Base-by-base conservation (phyloP, 768 basidiomycete species). In the Tremella yokohamensis region DNA sequence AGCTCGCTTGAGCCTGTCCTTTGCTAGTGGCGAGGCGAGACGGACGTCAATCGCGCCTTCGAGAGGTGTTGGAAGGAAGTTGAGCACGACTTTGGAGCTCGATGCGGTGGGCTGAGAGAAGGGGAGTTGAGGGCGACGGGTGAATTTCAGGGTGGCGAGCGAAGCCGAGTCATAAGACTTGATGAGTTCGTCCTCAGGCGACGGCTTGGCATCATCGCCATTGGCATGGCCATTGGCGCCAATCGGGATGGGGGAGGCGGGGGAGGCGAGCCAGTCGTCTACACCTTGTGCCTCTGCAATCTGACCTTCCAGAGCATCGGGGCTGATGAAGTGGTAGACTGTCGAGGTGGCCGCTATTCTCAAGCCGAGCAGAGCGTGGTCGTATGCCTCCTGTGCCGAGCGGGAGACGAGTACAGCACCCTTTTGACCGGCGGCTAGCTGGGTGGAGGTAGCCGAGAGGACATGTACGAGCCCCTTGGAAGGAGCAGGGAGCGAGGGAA, bases 291-390 rank as follows among this genome's bases (percentile, higher is more conserved):
- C 77, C 63, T 86, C 82, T 18, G 80, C 55, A 15, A 70, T 77
- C 11, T 83, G 70, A 6, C 72, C 62, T 24, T 81, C 79, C 15
- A 77, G 75, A 19, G 78, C 72, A 1, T 73, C 73, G 1, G 70
- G 77, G 8, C 79, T 70, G 66, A 87, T 85, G 77, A 91, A 96
- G 73, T 97, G 94, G 22, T 96, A 80, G n/a, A 94, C 89, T 4
- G 86, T 85, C 65, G 84, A 87, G 55, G 80, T 80, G 66, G 87
- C 84, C 0, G 94, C 89, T 50, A 97, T 78, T 42, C 86, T 83
- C 51, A 89, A 85, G 13, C 90, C 90, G 16, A 98, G 82, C 37
- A 97, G 79, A 20, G 90, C 88, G 75, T 97, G 86, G 71, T 93
- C 89, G 66, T 94, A 88, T 2, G 91, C 89, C 70, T 91, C 83